Percentiles rank a stretch among this genome's conserved stretches.
Conservation (phyloP, 2,329 filamentous ascomycete genomes). For the Cladosporium oxysporum region DNA sequence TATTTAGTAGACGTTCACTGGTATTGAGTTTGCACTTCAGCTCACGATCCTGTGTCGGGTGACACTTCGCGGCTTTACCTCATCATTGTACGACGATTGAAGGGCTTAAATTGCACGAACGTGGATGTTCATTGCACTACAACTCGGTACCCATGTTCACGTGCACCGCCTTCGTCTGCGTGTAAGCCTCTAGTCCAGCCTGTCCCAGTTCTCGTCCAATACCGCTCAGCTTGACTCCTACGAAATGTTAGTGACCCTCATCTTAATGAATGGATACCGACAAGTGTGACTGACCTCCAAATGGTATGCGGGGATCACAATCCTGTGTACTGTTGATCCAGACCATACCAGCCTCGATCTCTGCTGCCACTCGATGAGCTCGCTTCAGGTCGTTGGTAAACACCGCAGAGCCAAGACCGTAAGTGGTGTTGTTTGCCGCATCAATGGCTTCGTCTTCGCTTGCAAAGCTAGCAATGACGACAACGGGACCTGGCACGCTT, state of each 20-base stretch:
- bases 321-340: conserved; percentile 49
- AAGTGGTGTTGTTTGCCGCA: conserved; percentile 45
- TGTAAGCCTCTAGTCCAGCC: conserved; percentile 25
- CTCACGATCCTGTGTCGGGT: background rate
- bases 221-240: conserved; percentile 41
- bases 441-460: conserved; percentile 42
- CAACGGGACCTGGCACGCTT: conserved; percentile 37
- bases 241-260: conserved; percentile 29
- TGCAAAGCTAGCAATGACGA: conserved; percentile 44
- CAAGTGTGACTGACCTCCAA: conserved; percentile 23
- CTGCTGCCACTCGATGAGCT: conserved; percentile 43
- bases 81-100: background rate
- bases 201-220: conserved; percentile 38
- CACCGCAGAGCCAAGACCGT: conserved; percentile 45
- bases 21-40: background rate
- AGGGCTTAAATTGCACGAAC: background rate
- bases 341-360: conserved; percentile 47
- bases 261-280: too few species aligned
- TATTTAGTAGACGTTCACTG: background rate
- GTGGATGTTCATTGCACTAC: background rate
- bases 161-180: conserved; percentile 26
- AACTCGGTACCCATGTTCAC: conserved; percentile 25
- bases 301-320: conserved; percentile 44
- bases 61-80: background rate
- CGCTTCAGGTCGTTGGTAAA: conserved; percentile 45